Base-by-base conservation (phyloP, 176 grass and related monocot genomes). In the Musa itinerans region DNA sequence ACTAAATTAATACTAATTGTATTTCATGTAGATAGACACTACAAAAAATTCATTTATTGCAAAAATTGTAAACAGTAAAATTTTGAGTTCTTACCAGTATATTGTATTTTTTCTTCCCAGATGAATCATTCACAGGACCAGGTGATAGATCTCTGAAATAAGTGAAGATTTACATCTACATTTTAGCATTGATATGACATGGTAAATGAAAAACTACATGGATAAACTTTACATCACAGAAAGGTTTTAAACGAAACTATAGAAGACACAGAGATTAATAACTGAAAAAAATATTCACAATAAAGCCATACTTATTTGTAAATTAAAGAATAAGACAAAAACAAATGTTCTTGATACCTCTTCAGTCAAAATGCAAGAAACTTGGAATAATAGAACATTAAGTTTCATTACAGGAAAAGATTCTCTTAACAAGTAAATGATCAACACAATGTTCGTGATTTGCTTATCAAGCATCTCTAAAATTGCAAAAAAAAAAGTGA, bases 121-220 rank as follows among this genome's bases (percentile, higher is more conserved):
- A 76, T 54, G 79, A 72, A 83, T 78, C 76, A 85, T 87, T 90
- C 58, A 68, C 16, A 76, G 83, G 78, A 77, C 66, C 17, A 68
- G 83, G 81, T 66, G 86, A 73, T 76, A 79, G 78, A 76, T 90
- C 90, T 87, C 94, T 97, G 94, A 52, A 88, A 50, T 52, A 65
- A n/a, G 22, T 62, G 11, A 2, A 50, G 27, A 63, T 21, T 63
- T 34, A 52, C 20, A 62, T 49, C 71, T 52, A 73, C 55, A 54
- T 54, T 76, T 63, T 24, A 65, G 52, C 62, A 54, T 55, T 66
- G 54, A 8, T 62, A 43, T 43, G 3, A 43, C 34, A 43, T 43
- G 34, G 34, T 21, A 22, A 25, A 68, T 76, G 53, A 34, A 16
- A 76, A 82, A 76, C 68, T 43, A 53, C 43, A 69, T 22, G 1